Evolutionary conservation across 257 asterid species (phyloP).

Genomic region (Avicennia marina): DNA sequence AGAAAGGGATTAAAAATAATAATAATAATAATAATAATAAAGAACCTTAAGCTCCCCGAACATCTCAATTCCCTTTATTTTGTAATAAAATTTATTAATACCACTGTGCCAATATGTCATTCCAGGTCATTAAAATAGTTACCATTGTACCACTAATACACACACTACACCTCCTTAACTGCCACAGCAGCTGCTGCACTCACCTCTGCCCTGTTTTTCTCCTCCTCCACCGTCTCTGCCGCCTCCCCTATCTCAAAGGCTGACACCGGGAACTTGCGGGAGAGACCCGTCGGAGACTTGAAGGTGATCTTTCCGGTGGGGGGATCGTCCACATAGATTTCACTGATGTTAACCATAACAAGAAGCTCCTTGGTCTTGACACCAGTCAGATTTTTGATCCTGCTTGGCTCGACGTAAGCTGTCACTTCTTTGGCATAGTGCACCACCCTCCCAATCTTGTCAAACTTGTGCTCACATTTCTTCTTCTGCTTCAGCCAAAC

Average conservation of each 20-base stretch:
- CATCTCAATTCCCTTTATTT: too few relatives aligned
- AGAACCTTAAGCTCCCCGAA: too few relatives aligned
- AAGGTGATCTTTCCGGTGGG: conserved; percentile 24
- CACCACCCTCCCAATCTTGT: conserved; percentile 16
- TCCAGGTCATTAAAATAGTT: too few relatives aligned
- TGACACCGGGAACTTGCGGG: conserved; percentile 14
- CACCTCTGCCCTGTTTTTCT: too few relatives aligned
- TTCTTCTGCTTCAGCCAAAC: conserved; percentile 37
- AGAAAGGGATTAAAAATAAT: too few relatives aligned
- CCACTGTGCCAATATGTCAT: too few relatives aligned
- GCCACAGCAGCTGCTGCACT: too few relatives aligned
- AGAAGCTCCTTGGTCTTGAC: conserved; percentile 31
- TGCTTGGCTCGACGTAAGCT: conserved; percentile 25
- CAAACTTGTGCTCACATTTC: conserved; percentile 20
- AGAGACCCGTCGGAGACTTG: conserved; percentile 28
- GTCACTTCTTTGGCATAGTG: conserved; percentile 29
- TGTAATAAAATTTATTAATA: too few relatives aligned
- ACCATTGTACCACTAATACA: too few relatives aligned
- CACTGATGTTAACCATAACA: conserved; percentile 24
- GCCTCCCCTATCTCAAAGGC: conserved; percentile 31
- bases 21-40: too few relatives aligned
- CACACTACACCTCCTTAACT: too few relatives aligned
- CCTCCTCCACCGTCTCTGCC: not conserved
- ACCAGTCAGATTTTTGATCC: conserved; percentile 29
- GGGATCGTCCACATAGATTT: conserved; percentile 19